Evolutionary conservation across 2,329 filamentous ascomycete genomes (phyloP), one percentile per base, ranked within the genome.

Genomic region (Lachnellula occidentalis): DNA sequence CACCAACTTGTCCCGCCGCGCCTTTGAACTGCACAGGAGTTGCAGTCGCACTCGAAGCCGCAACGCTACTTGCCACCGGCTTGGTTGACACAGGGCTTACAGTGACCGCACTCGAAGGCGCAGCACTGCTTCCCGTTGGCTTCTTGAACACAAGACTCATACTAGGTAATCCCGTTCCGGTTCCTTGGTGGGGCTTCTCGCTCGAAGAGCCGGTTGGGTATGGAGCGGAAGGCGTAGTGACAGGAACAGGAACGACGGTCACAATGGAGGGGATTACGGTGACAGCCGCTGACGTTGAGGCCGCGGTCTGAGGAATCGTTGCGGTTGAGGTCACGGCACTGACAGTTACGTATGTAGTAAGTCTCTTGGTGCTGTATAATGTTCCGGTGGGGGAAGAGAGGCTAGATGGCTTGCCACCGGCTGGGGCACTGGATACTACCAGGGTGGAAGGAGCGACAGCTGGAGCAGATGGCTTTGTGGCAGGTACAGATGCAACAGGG

Each of bases 131-230:
- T 22, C 24, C 21, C 12, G 24, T 11, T 22, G 14, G 43, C 43
- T 45, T 45, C 21, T 19, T 45, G 43, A 45, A 45, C 2, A 14
- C 43, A 5, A 45, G 14, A 22, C 43, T 45, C 12, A n/a, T 22
- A 45, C 43, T 45, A 2, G 43, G 43, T 24, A 27, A 4, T 15
- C 43, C 43, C 1, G 43, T 45, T 27, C 43, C 43, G 4, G 43
- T 45, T 24, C 43, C 43, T 9, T 45, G 43, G 11, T 24, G 21
- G 19, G 22, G 12, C 43, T 45, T 45, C n/a, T 27, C 31, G 43
- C 43, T 27, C 8, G 22, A 45, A 21, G 43, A 14, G 12, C 21
- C 21, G 43, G 50, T 48, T 27, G 50, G 50, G 43, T 53, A 53
- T 15, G 50, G 34, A 8, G 21, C 43, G 19, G 41, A 17, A 7